Base-by-base conservation (phyloP, 331 rosid genomes). In the Dryas integrifolia region DNA sequence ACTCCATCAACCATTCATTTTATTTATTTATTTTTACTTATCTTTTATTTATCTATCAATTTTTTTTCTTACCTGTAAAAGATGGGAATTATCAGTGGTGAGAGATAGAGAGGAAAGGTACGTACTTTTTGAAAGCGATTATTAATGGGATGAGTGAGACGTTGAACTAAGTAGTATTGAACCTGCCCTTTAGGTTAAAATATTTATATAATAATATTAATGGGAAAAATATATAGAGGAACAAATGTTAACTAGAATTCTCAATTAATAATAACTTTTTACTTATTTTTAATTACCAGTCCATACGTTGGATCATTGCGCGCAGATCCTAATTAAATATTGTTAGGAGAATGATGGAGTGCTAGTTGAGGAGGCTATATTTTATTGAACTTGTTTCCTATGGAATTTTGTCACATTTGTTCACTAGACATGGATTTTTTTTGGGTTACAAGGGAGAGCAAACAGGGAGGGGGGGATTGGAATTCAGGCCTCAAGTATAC, bases 141-240 rank as follows among this genome's bases (percentile, higher is more conserved):
- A 67, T 83, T 84, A 83, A 70, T 84, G 74, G 80, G 75, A 65
- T 84, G 89, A 90, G 67, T 72, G 76, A 74, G 92, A 88, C 84
- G 79, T 84, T 79, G 72, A 76, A 71, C 72, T 76, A 80, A 81
- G 80, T 73, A 77, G 70, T 72, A 64, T 65, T 26, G 30, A 26
- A 71, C 47, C 39, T 69, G 74, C 35, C 73, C 7, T 35, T 62
- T 26, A 58, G 58, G 53, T 58, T 74, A 50, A 24, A 65, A 72
- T 40, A 50, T 40, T 70, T 77, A 65, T 58, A 55, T 9, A 9
- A 21, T 4, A 2, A 10, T 45, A 18, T 56, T 3, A 4, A 0
- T 53, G 59, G 0, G 4, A 18, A 3, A 9, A 46, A 5, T 9
- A 46, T 45, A 45, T 21, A 6, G 14, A 46, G 10, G 70, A 65